These are phyloP conservation scores for Ceriops tagal DNA, from an alignment of 345 rosid genomes.

Conservation along the genomic window DNA sequence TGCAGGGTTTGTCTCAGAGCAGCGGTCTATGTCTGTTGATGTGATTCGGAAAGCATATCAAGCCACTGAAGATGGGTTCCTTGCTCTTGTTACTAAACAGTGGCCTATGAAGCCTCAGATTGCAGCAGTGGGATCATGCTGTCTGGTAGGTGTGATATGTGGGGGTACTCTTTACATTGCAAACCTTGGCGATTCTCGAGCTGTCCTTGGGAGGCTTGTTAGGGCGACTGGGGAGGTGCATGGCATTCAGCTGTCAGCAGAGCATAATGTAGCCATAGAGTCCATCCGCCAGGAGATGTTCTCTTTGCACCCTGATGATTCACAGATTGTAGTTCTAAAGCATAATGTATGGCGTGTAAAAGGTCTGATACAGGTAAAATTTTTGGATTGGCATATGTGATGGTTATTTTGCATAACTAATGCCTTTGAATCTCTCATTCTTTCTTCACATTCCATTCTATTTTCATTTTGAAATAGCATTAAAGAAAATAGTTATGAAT, in stretches of 20 bases:
- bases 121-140: slow-evolving; percentile 37
- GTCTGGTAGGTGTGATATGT: slow-evolving; percentile 28
- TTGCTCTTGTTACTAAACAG: slow-evolving; percentile 31
- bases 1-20: slow-evolving; percentile 29
- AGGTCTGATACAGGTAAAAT: slow-evolving; percentile 34
- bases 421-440: background rate
- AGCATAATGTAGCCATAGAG: slow-evolving; percentile 31
- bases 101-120: slow-evolving; percentile 39
- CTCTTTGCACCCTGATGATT: slow-evolving; percentile 32
- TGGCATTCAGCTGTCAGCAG: slow-evolving; percentile 29
- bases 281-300: slow-evolving; percentile 38
- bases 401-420: background rate
- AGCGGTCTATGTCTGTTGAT: slow-evolving; percentile 29
- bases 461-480: background rate
- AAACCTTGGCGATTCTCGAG: slow-evolving; percentile 33
- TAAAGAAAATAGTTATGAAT: background rate
- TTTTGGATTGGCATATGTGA: background rate
- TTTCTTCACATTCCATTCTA: background rate
- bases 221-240: slow-evolving; percentile 32
- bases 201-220: slow-evolving; percentile 31
- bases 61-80: slow-evolving; percentile 36
- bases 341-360: slow-evolving; percentile 39
- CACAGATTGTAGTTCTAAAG: slow-evolving; percentile 31
- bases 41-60: slow-evolving; percentile 31
- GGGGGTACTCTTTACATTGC: slow-evolving; percentile 29